Conservation (phyloP, 768 basidiomycete genomes). For the Boletus sp. region DNA sequence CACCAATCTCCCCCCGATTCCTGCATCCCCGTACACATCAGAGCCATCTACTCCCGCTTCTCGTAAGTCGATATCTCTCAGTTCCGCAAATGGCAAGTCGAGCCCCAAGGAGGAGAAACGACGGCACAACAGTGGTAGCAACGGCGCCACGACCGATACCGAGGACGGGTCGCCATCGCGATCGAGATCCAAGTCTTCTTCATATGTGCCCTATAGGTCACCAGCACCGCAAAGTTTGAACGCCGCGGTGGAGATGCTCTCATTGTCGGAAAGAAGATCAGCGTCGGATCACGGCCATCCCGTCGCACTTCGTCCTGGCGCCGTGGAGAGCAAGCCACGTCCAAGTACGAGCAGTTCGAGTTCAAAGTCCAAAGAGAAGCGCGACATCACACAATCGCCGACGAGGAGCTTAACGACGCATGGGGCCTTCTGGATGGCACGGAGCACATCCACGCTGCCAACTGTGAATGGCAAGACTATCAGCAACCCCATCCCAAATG, state of each 20-base stretch:
- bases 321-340: conserved; percentile 27
- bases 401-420: conserved; percentile 39
- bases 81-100: conserved; percentile 33
- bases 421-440: conserved; percentile 33
- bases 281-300: conserved; percentile 28
- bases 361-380: conserved; percentile 29
- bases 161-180: conserved; percentile 44
- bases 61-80: conserved; percentile 38
- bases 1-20: conserved; percentile 55
- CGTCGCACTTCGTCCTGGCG: conserved; percentile 14
- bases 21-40: conserved; percentile 63
- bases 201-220: conserved; percentile 51
- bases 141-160: conserved; percentile 24
- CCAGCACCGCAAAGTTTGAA: conserved; percentile 67
- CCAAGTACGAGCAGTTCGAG: conserved; percentile 31
- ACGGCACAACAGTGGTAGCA: conserved; percentile 25
- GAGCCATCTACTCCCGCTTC: conserved; percentile 60
- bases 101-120: conserved; percentile 34
- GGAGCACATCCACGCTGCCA: conserved; percentile 36
- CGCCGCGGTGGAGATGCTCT: conserved; percentile 67
- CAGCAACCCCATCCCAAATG: conserved; percentile 65
- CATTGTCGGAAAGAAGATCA: conserved; percentile 29
- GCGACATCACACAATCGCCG: conserved; percentile 41
- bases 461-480: conserved; percentile 63
- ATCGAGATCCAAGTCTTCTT: conserved; percentile 49